Percentiles rank a stretch among this genome's conserved stretches.
Evolutionary conservation across 176 grass and related monocot genomes (phyloP).

Genomic region (Guadua angustifolia): DNA sequence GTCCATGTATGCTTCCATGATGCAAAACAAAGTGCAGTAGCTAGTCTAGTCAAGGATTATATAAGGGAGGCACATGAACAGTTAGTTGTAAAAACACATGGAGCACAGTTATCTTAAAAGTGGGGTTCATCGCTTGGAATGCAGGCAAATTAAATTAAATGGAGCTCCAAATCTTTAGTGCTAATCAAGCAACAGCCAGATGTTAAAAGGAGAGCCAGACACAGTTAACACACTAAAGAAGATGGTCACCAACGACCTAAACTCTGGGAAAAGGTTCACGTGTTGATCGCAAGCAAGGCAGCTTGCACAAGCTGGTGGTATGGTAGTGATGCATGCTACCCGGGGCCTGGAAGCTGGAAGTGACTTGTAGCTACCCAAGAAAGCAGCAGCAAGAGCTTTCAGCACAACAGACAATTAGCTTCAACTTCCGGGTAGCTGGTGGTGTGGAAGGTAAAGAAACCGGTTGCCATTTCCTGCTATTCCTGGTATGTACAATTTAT

Average conservation of each 20-base stretch:
- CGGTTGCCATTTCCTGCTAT: neutral
- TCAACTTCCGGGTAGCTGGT: neutral
- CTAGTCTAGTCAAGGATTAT: neutral
- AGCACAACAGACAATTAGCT: neutral
- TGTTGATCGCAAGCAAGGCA: neutral
- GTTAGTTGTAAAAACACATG: too few relatives aligned
- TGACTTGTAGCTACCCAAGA: neutral
- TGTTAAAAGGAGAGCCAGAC: slow-evolving; percentile 34
- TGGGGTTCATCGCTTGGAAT: slow-evolving; percentile 3
- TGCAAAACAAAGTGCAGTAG: neutral
- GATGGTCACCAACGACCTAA: slow-evolving; percentile 16
- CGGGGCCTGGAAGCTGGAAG: neutral
- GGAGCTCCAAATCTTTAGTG: neutral
- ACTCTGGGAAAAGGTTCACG: neutral
- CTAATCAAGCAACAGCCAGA: slow-evolving; percentile 8
- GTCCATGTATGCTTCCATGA: neutral
- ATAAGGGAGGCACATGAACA: neutral
- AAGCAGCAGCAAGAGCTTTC: neutral
- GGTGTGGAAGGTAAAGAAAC: neutral
- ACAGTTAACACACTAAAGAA: neutral
- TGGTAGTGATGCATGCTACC: neutral
- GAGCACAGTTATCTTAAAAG: slow-evolving; percentile 26
- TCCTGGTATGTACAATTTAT: neutral
- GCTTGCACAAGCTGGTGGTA: neutral
- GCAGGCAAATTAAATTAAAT: slow-evolving; percentile 21